Conservation (phyloP, 176 grass and related monocot species). For the Pontederia paniculata region DNA sequence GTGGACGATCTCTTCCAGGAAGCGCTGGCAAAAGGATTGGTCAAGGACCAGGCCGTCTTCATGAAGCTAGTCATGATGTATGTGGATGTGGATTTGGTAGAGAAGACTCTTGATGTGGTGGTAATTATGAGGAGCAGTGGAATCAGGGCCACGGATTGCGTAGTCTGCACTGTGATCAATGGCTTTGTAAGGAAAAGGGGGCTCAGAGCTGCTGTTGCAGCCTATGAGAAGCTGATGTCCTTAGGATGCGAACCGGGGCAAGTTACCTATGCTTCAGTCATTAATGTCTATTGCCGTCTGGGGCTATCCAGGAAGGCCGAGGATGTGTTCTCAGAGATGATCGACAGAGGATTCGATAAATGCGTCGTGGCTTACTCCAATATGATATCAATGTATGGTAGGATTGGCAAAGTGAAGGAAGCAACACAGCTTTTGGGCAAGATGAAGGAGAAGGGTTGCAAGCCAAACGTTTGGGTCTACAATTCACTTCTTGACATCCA, state of each 20-base stretch:
- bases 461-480: conserved; percentile 75
- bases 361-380: conserved; percentile 73
- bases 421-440: conserved; percentile 57
- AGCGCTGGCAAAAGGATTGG: conserved; percentile 44
- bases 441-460: conserved; percentile 88
- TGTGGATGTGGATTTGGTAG: conserved; percentile 39
- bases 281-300: conserved; percentile 74
- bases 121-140: conserved; percentile 56
- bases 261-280: conserved; percentile 78
- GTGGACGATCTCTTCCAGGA: conserved; percentile 53
- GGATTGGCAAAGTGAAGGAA: conserved; percentile 46
- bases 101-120: conserved; percentile 44
- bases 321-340: conserved; percentile 56
- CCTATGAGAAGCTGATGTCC: conserved; percentile 38
- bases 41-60: conserved; percentile 63
- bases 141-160: conserved; percentile 62
- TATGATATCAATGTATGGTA: conserved; percentile 96
- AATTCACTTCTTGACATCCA: conserved; percentile 92
- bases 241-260: conserved; percentile 74
- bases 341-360: conserved; percentile 63
- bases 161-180: conserved; percentile 60
- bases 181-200: conserved; percentile 69
- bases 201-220: conserved; percentile 59
- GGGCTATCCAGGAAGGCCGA: conserved; percentile 61
- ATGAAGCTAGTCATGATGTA: conserved; percentile 73